phyloP scores from a whole-genome alignment of 75 land plant genomes.

The Pinus taeda region DNA sequence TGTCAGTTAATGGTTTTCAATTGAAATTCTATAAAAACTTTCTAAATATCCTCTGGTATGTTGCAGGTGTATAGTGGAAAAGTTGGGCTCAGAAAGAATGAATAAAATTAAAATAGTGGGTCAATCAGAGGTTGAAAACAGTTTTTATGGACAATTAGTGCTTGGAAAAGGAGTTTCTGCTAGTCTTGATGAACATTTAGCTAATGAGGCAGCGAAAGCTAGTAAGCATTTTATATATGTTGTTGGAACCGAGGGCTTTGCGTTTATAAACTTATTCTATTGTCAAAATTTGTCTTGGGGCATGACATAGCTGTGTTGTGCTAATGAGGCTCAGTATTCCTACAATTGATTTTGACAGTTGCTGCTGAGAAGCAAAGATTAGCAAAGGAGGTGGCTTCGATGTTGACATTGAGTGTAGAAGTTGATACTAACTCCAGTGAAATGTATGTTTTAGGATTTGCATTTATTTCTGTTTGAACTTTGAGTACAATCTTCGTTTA shows the following conservation, averaged over 20 bases:
- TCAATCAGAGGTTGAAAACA: constrained; percentile 66
- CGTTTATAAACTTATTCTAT: background rate
- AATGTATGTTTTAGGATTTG: constrained; percentile 31
- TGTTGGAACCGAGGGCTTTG: background rate
- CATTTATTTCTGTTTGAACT: background rate
- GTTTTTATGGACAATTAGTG: constrained; percentile 77
- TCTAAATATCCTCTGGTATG: background rate
- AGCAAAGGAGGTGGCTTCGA: constrained; percentile 84
- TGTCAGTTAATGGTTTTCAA: background rate
- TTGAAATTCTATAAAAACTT: background rate
- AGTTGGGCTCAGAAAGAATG: constrained; percentile 62
- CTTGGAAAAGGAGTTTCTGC: constrained; percentile 55
- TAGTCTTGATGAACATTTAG: constrained; percentile 70
- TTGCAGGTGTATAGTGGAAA: constrained; percentile 61
- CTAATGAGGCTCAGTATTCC: background rate
- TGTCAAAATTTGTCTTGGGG: background rate
- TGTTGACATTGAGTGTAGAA: constrained; percentile 72
- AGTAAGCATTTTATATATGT: constrained; percentile 31
- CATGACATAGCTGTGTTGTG: background rate
- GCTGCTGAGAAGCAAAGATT: constrained; percentile 85
- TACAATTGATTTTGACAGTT: constrained; percentile 35
- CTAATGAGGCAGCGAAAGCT: constrained; percentile 70
- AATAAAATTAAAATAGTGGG: constrained; percentile 67
- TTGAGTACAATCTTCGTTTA: background rate
- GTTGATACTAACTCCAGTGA: constrained; percentile 56